phyloP scores from a whole-genome alignment of 108 stramenopile genomes.

The Cyclostephanos tholiformis region DNA sequence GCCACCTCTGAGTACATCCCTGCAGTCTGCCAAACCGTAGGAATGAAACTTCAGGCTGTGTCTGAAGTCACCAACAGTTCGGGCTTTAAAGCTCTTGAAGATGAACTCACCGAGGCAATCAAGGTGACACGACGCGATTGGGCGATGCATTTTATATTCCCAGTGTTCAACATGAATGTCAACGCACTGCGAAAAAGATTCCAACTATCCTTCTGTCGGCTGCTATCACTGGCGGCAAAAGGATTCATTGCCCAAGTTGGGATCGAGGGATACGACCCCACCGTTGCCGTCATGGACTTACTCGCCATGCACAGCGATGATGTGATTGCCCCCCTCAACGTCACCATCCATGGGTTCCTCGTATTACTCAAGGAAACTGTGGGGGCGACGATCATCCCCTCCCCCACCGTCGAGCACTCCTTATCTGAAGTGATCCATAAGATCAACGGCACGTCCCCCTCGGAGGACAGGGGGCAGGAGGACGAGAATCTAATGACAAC shows the following conservation, averaged over 20 bases:
- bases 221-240: not conserved
- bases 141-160: not conserved
- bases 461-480: not conserved
- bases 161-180: too few species aligned
- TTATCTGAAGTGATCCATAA: not conserved
- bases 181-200: too few species aligned
- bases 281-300: too few species aligned
- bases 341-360: too few species aligned
- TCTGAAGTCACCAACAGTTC: not conserved
- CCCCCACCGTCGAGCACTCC: slow-evolving; percentile 5
- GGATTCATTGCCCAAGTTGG: slow-evolving; percentile 6
- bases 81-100: slow-evolving; percentile 2
- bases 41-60: too few species aligned
- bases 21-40: too few species aligned
- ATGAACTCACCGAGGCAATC: not conserved
- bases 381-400: slow-evolving; percentile 1
- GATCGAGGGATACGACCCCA: not conserved
- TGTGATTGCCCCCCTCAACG: too few species aligned
- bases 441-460: slow-evolving; percentile 6
- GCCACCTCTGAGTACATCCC: too few species aligned
- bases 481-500: too few species aligned
- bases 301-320: too few species aligned
- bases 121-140: not conserved
- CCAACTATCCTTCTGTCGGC: too few species aligned
- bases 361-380: too few species aligned